Evolutionary conservation across 73 alveolate genomes (phyloP), one percentile per base, ranked within the genome.

Genomic region (Breviolum minutum): DNA sequence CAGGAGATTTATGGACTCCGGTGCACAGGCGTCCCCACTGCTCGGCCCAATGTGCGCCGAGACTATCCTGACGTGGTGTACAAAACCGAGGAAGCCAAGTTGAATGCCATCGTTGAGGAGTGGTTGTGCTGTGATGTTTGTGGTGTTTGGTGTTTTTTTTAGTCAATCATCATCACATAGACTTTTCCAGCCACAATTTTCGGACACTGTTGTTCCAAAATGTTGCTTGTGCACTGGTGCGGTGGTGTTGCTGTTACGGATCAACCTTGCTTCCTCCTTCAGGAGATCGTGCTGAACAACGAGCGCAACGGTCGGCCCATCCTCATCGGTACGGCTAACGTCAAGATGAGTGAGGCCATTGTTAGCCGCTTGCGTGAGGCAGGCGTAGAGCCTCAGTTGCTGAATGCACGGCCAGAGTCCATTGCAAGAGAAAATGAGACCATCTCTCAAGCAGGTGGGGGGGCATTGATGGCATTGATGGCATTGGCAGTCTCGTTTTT

Each of bases 341-440:
- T 92, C 12, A 92, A 92, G 91, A 73, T 92, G 98, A 74, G 91
- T 30, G 98, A 92, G 98, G 98, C 90, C 81, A 92, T 92, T 48
- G 98, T 92, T 79, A 92, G 90, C 60, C 98, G 98, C 27, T 40
- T 92, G 71, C 68, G 96, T 10, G 96, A 89, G 96, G 96, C 88
- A 20, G 98, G 98, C 64, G 90, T 92, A 68, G 98, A 92, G 66
- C 98, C 98, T 63, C 90, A 74, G 98, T 90, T 92, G 64, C 98
- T 92, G 62, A 92, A 92, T 66, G 98, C 98, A 12, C 98, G 98
- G 63, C 98, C 98, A 14, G 98, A 92, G 98, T 92, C 98, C 90
- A 76, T 92, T 27, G 98, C 98, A 6, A 64, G 98, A 11, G 98
- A 92, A 90, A 92, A 76, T 68, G 98, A 92, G 81, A 92, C 98